Evolutionary conservation across 495 filamentous ascomycete species (phyloP).

Genomic region (Penicillium simplicissimum): DNA sequence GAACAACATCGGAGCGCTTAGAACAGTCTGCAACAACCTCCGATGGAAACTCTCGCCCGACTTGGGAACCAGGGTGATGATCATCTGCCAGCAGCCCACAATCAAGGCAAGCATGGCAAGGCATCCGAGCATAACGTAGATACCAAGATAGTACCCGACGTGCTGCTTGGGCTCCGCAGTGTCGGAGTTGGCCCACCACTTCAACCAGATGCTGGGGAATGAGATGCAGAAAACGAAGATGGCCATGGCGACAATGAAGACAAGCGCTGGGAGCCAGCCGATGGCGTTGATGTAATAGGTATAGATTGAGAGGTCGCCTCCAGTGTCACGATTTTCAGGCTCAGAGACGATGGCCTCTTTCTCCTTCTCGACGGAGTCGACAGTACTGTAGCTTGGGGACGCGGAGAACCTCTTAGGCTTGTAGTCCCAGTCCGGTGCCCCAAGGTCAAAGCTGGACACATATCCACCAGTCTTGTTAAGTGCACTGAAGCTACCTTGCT

Average conservation of each 20-base stretch:
- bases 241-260: conserved; percentile 45
- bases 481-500: conserved; percentile 54
- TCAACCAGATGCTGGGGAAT: conserved; percentile 55
- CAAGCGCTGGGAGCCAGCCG: conserved; percentile 47
- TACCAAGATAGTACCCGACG: conserved; percentile 54
- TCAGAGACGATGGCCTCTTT: conserved; percentile 21
- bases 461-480: conserved; percentile 50
- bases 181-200: conserved; percentile 55
- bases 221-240: conserved; percentile 49
- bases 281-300: conserved; percentile 57
- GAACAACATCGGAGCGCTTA: conserved; percentile 50
- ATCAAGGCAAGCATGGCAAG: conserved; percentile 45
- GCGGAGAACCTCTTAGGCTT: conserved; percentile 29
- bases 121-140: conserved; percentile 55
- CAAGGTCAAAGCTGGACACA: conserved; percentile 48
- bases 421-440: conserved; percentile 33
- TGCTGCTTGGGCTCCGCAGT: conserved; percentile 39
- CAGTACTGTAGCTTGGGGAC: conserved; percentile 22
- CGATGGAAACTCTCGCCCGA: conserved; percentile 53
- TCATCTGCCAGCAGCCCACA: conserved; percentile 51
- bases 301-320: conserved; percentile 59
- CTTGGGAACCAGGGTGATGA: conserved; percentile 55
- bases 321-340: conserved; percentile 37
- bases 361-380: conserved; percentile 24
- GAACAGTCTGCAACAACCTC: conserved; percentile 49